Conservation (phyloP, 495 filamentous ascomycete genomes). For the Penicillium verhagenii region DNA sequence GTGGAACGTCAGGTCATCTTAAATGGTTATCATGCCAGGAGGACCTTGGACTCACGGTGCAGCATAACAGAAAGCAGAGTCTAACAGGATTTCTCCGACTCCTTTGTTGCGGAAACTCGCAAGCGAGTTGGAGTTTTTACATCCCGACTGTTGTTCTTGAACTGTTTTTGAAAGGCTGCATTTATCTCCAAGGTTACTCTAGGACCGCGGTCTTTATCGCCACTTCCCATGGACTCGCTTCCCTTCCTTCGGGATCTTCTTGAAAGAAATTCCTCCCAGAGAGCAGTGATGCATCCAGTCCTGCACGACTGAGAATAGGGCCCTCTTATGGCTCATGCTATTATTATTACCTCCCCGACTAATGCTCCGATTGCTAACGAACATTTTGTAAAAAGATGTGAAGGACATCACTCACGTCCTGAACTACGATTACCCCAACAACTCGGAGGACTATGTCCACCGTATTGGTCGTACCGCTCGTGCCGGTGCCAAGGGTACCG, state of each 20-base stretch:
- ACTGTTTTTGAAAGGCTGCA: conserved; percentile 59
- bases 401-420: conserved; percentile 99
- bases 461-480: conserved; percentile 93
- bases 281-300: conserved; percentile 70
- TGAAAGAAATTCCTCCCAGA: conserved; percentile 60
- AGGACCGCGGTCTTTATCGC: conserved; percentile 70
- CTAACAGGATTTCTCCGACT: conserved; percentile 60
- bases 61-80: conserved; percentile 66
- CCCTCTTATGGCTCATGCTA: conserved; percentile 47
- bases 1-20: conserved; percentile 66
- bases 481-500: conserved; percentile 84
- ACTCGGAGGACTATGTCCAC: conserved; percentile 99
- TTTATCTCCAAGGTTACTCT: conserved; percentile 62
- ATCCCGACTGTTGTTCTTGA: conserved; percentile 58
- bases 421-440: conserved; percentile 99
- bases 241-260: conserved; percentile 52
- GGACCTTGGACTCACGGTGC: conserved; percentile 83
- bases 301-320: conserved; percentile 60
- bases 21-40: conserved; percentile 70
- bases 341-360: conserved; percentile 37
- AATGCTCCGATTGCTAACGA: conserved; percentile 73
- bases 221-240: conserved; percentile 48
- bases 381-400: conserved; percentile 87
- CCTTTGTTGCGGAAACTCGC: conserved; percentile 63
- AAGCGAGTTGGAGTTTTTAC: conserved; percentile 66